These are phyloP conservation scores for Wallacemonas collosoma DNA, from an alignment of 208 protist species.

Conservation along the genomic window DNA sequence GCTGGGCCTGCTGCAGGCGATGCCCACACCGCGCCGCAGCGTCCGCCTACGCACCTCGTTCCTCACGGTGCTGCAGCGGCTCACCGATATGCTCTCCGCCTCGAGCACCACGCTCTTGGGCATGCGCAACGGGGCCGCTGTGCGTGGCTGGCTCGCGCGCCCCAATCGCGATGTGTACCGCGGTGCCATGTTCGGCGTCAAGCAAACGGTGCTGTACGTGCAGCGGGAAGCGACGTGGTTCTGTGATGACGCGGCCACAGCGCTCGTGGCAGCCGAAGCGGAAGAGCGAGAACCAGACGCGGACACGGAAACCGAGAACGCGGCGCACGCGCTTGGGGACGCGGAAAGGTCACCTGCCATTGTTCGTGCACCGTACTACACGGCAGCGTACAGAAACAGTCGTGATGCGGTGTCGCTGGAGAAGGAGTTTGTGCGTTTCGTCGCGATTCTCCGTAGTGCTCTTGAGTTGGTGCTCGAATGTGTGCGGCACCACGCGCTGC, in stretches of 20 bases:
- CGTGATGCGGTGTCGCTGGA: neutral
- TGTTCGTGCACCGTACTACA: constrained; percentile 9
- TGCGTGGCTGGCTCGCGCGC: constrained; percentile 47
- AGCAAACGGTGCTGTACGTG: constrained; percentile 70
- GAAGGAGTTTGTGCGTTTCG: constrained; percentile 14
- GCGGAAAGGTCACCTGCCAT: neutral
- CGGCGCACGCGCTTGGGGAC: neutral
- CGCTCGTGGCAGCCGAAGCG: neutral
- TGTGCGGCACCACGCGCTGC: constrained; percentile 36
- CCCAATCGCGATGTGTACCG: constrained; percentile 63
- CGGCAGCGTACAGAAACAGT: neutral
- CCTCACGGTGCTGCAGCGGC: constrained; percentile 31
- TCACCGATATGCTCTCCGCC: constrained; percentile 58
- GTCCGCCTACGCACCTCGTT: constrained; percentile 28
- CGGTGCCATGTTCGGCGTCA: constrained; percentile 58
- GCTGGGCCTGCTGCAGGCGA: constrained; percentile 63
- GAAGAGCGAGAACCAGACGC: neutral
- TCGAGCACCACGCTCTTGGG: constrained; percentile 50
- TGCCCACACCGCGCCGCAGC: constrained; percentile 29
- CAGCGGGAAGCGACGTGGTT: constrained; percentile 41
- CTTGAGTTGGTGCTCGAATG: constrained; percentile 28
- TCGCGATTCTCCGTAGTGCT: constrained; percentile 1
- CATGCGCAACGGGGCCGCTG: constrained; percentile 42
- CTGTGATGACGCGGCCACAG: neutral
- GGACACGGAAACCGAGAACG: neutral